Evolutionary conservation across 1,139 yeast genomes (phyloP).

Genomic region (Lodderomyces orthopsilosis): DNA sequence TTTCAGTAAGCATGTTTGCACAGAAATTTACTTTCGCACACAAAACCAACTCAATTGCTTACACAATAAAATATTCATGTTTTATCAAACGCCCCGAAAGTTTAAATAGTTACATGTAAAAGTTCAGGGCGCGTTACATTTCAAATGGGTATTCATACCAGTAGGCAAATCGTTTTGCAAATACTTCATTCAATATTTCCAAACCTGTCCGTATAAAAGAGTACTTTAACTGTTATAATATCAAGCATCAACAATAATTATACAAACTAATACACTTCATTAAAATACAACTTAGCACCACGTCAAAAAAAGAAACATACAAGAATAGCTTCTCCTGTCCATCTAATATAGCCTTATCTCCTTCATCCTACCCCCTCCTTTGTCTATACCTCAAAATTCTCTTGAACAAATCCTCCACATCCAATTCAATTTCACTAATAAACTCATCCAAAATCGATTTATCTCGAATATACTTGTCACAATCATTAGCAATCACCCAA

Average conservation of each 20-base stretch:
- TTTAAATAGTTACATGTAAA: too few relatives aligned
- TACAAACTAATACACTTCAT: neutral
- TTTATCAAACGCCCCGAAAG: too few relatives aligned
- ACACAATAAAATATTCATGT: too few relatives aligned
- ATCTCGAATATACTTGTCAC: conserved; percentile 17
- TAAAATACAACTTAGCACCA: neutral
- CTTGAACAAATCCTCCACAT: conserved; percentile 15
- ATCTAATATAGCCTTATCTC: neutral
- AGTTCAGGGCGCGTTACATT: too few relatives aligned
- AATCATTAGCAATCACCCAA: conserved; percentile 16
- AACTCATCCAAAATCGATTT: conserved; percentile 17
- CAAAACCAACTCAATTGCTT: too few relatives aligned
- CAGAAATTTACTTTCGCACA: too few relatives aligned
- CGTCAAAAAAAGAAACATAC: neutral
- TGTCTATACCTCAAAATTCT: conserved; percentile 14
- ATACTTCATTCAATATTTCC: too few relatives aligned
- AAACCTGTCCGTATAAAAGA: neutral
- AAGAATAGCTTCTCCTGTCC: neutral
- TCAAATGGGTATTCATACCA: too few relatives aligned
- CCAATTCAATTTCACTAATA: conserved; percentile 17
- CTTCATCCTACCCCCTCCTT: conserved; percentile 6
- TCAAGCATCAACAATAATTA: neutral
- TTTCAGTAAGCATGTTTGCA: too few relatives aligned
- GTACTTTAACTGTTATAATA: neutral
- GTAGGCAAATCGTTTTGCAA: too few relatives aligned